These are phyloP conservation scores for Erythrophleum fordii DNA, from an alignment of 306 rosid genomes.

Conservation along the genomic window DNA sequence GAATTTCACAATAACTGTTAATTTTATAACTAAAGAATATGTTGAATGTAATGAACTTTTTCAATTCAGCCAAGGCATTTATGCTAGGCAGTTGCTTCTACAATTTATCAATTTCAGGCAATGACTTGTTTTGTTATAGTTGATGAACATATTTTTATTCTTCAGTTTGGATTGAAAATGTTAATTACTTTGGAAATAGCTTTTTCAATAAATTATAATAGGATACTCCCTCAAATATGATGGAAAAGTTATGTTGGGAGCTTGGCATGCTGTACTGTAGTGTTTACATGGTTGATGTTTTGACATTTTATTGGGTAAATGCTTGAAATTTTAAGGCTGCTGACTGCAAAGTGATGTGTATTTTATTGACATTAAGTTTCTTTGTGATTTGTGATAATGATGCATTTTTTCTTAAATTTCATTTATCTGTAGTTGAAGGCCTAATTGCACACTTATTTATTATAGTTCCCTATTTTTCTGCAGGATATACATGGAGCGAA, in stretches of 20 bases:
- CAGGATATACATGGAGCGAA: conserved; percentile 55
- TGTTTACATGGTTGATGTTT: background rate
- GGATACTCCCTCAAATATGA: background rate
- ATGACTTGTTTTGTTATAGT: background rate
- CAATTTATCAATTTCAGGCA: background rate
- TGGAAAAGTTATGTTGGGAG: background rate
- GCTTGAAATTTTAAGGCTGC: background rate
- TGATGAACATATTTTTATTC: background rate
- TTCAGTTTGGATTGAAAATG: background rate
- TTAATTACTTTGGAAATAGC: background rate
- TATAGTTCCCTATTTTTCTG: conserved; percentile 35
- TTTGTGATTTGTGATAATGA: conserved; percentile 8
- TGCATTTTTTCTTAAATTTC: conserved; percentile 37
- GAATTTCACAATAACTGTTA: background rate
- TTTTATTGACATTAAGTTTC: background rate
- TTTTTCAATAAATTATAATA: background rate
- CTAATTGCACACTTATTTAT: conserved; percentile 28
- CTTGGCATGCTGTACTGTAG: background rate
- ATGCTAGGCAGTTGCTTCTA: background rate
- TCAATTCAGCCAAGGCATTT: background rate
- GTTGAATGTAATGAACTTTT: background rate
- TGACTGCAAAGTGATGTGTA: background rate
- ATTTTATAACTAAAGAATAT: background rate
- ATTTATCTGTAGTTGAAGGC: background rate
- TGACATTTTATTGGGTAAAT: background rate